A percentile compares a stretch with the other conserved stretches of the same genome.
phyloP scores from a whole-genome alignment of 1,284 basidiomycete species.

The Trichosporon sp. region DNA sequence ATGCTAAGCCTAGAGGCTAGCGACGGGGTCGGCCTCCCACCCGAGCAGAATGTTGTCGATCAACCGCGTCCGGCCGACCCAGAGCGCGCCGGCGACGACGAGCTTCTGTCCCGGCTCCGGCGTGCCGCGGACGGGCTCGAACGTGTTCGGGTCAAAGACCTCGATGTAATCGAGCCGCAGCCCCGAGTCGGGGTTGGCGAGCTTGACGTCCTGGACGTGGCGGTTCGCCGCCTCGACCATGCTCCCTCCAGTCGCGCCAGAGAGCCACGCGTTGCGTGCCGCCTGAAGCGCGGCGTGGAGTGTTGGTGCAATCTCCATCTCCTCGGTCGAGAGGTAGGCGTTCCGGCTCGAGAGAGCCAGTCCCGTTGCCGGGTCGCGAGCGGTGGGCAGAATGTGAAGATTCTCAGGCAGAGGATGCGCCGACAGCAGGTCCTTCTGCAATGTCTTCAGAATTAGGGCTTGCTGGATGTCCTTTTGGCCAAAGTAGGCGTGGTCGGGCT shows the following conservation, averaged over 20 bases:
- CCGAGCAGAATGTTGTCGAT: slow-evolving; percentile 90
- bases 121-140: slow-evolving; percentile 48
- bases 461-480: slow-evolving; percentile 99
- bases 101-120: slow-evolving; percentile 50
- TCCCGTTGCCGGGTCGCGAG: slow-evolving; percentile 56
- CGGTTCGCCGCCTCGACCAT: slow-evolving; percentile 50
- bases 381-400: slow-evolving; percentile 77
- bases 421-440: slow-evolving; percentile 75
- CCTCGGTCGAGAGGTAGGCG: slow-evolving; percentile 65
- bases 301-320: slow-evolving; percentile 63
- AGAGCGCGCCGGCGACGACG: slow-evolving; percentile 81
- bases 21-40: slow-evolving; percentile 38
- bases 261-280: slow-evolving; percentile 56
- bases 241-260: slow-evolving; percentile 54
- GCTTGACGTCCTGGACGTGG: slow-evolving; percentile 43
- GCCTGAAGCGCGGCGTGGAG: slow-evolving; percentile 65
- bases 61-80: slow-evolving; percentile 78
- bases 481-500: slow-evolving; percentile 91
- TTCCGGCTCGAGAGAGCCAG: slow-evolving; percentile 91
- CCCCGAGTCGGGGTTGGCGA: slow-evolving; percentile 51
- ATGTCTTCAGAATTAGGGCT: slow-evolving; percentile 73
- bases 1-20: not conserved
- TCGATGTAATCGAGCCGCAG: slow-evolving; percentile 78
- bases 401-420: slow-evolving; percentile 64
- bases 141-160: slow-evolving; percentile 74